Evolutionary conservation across 441 rosid species (phyloP), one percentile per base, ranked within the genome.

Genomic region (Mallotus japonicus): DNA sequence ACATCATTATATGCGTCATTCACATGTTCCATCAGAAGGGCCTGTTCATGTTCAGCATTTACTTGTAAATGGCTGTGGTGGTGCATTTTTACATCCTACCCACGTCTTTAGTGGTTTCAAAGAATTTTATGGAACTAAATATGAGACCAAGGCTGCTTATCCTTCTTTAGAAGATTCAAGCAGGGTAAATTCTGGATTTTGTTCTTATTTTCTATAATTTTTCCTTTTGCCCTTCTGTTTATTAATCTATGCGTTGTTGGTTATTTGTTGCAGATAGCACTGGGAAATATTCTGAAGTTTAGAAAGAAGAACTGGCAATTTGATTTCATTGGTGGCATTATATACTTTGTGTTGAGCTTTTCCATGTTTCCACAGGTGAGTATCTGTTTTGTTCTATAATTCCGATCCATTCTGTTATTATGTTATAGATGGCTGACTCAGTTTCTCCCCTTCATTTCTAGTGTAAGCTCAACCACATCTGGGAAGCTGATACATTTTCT

Each of bases 251-350:
- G 66, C 42, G 51, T 44, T 56, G 40, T 57, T 80, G 75, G 63
- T 78, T 46, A 50, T 47, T 71, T 70, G 71, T 65, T 78, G 81
- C 89, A 95, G 99, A 95, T 95, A 84, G 99, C 99, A 70, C 70
- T 95, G 87, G 99, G 99, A 78, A 95, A 95, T 84, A 95, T 95
- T 82, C 83, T 95, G 89, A 95, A 95, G 87, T 95, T 95, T 63
- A 92, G 99, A 71, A 95, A 93, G 89, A 95, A 92, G 87, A 95
- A 95, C 79, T 95, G 99, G 99, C 99, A 95, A 62, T 95, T 95
- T 74, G 99, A 95, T 87, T 87, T 93, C 75, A 95, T 95, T 67
- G 99, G 99, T 71, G 99, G 99, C 78, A 87, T 95, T 76, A 88
- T 95, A 83, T 95, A 95, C 86, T 95, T 95, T 70, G 74, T 95